Evolutionary conservation across 2,329 filamentous ascomycete genomes (phyloP), one percentile per base, ranked within the genome.

Genomic region (Lachnellula subtilissima): DNA sequence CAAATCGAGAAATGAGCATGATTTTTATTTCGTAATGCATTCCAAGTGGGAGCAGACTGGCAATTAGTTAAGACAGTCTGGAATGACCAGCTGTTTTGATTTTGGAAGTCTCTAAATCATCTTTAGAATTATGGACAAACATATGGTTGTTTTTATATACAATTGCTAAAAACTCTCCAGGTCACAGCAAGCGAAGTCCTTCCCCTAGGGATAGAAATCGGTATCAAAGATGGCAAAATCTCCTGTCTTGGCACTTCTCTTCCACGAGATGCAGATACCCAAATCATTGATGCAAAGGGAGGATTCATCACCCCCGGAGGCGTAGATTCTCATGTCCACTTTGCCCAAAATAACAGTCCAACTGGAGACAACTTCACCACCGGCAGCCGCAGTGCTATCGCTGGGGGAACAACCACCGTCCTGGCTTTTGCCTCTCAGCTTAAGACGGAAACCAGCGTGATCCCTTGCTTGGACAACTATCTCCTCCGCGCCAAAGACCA

Each of bases 401-500:
- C 79, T 2, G 81, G 82, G 8, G 81, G 81, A 23, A 84, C 76
- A 4, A 85, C 82, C 0, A 84, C 82, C 0, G 72, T 85, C 14
- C 68, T 85, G 7, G 74, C 80, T 0, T 85, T 86, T 66, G 82
- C 81, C 0, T 75, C 76, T 4, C 80, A 84, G 64, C 70, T 73
- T 40, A 76, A 76, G n/a, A 61, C 68, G 1, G 72, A 79, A 15
- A 68, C 71, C 6, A 77, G 73, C 1, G 67, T 83, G 2, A 67
- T 77, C 19, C 69, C 73, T 1, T 75, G 76, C 0, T 65, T 84
- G 2, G 67, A 73, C 48, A 71, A 74, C n/a, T 78, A 80, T 50
- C 76, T 81, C 54, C 64, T 65, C 4, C 71, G 74, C 17, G 75
- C 80, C 0, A 60, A 56, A 1, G 72, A 69, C 14, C 75, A 77